These are phyloP conservation scores for Ilyonectria destructans DNA, from an alignment of 2,329 filamentous ascomycete genomes.

Conservation along the genomic window DNA sequence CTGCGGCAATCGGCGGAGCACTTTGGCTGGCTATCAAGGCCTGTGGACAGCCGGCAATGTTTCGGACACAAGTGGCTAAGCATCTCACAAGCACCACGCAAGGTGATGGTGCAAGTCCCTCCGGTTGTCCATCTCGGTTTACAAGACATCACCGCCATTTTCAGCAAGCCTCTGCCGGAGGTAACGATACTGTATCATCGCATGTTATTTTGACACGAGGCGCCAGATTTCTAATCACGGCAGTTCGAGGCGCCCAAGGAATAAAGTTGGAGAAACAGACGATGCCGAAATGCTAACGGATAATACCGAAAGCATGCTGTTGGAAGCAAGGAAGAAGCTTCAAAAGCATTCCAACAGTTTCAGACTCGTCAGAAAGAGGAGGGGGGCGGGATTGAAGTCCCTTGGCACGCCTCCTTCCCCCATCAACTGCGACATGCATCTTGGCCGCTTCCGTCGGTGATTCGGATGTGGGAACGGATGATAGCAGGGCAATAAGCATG, in stretches of 20 bases:
- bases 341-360: background rate
- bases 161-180: background rate
- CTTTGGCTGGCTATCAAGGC: background rate
- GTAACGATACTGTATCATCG: background rate
- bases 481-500: slow-evolving; percentile 18
- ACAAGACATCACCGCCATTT: background rate
- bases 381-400: background rate
- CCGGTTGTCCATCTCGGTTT: background rate
- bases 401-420: too few species aligned
- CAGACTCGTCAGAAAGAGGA: background rate
- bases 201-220: background rate
- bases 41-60: background rate
- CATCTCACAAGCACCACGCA: background rate
- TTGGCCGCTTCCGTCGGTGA: slow-evolving; percentile 10
- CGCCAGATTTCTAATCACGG: background rate
- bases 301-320: background rate
- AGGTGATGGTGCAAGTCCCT: background rate
- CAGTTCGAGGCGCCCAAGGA: background rate
- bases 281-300: background rate
- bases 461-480: slow-evolving; percentile 7
- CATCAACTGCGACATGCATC: background rate
- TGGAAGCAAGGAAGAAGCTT: background rate
- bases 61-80: background rate
- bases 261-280: background rate
- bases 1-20: background rate